Evolutionary conservation across 129 eudicot genomes (phyloP).

Genomic region (Calendula officinalis): DNA sequence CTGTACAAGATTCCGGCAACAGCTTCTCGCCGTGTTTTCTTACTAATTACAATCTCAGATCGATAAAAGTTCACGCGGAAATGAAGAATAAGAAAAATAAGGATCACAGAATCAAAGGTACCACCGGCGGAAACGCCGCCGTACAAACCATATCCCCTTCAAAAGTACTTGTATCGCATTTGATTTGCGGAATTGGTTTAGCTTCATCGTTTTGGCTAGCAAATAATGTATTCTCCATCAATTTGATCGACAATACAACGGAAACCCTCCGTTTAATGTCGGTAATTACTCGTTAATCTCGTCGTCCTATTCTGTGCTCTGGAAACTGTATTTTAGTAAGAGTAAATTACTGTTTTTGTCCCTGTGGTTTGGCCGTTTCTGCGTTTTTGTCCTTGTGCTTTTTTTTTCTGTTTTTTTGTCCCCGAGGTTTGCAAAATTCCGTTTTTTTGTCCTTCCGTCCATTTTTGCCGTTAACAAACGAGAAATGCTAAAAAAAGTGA

Average conservation of each 20-base stretch:
- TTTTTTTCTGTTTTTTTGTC: too few species aligned
- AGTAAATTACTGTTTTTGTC: too few species aligned
- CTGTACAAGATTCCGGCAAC: not conserved
- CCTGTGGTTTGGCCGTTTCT: too few species aligned
- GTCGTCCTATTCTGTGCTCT: not conserved
- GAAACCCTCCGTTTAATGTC: slow-evolving; percentile 50
- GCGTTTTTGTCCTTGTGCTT: too few species aligned
- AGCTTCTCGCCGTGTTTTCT: not conserved
- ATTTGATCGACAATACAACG: slow-evolving; percentile 42
- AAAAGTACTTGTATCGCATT: slow-evolving; percentile 37
- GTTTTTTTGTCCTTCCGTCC: too few species aligned
- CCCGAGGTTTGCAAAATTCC: too few species aligned
- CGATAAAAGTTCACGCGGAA: too few species aligned
- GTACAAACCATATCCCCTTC: slow-evolving; percentile 17
- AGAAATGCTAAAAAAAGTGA: too few species aligned
- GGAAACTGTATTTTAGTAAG: too few species aligned
- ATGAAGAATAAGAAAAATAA: slow-evolving; percentile 26
- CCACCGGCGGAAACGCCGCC: slow-evolving; percentile 3
- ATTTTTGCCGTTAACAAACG: too few species aligned
- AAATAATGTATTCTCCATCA: slow-evolving; percentile 41
- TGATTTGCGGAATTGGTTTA: slow-evolving; percentile 53
- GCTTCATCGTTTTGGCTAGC: slow-evolving; percentile 59
- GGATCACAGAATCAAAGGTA: slow-evolving; percentile 3
- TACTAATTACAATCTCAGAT: too few species aligned
- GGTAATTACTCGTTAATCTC: slow-evolving; percentile 39